Evolutionary conservation across 1,139 yeast species (phyloP), one percentile per base, ranked within the genome.

Genomic region (Debaryomyces udenii): DNA sequence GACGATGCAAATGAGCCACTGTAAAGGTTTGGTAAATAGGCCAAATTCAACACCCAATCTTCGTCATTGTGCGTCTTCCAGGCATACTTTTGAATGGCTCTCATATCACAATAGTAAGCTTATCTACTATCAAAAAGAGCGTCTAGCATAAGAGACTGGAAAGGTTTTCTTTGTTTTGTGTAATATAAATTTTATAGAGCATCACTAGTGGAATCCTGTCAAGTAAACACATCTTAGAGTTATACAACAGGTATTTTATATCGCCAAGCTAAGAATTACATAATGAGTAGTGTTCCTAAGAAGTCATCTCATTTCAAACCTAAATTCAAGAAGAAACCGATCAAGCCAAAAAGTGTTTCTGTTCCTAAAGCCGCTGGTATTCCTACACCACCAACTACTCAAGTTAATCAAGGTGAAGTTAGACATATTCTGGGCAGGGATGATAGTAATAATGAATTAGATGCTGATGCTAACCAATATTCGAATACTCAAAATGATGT

Each of bases 1-100:
- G 82, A 65, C 0, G 76, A 68, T 1, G 72, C 68, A 14, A 80
- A 52, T 0, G 42, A 29, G 11, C 37, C 37, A 26, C 26, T 38
- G 11, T 24, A 14, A n/a, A 27, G 18, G 17, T 31, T 32, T 14
- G 37, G 40, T 9, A 70, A 50, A 3, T 64, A 59, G 3, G 58
- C 62, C n/a, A 81, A 48, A 18, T 67, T 66, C 11, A 81, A 59
- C 4, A 78, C 75, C 83, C 85, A 82, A 43, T 74, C 74, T 18
- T 68, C 72, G 23, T 34, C 26, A 13, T 14, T 31, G 3, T 24
- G 64, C 38, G 60, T 51, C 10, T 49, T 41, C 57, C 61, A 57
- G 9, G 51, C 50, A 22, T 49, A 49, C 28, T 53, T 39, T 4
- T 44, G 42, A 9, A 46, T 43, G 3, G 61, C 55, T 42, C 54